Evolutionary conservation across 2,329 filamentous ascomycete genomes (phyloP).

Genomic region (Fusarium pseudonygamai): DNA sequence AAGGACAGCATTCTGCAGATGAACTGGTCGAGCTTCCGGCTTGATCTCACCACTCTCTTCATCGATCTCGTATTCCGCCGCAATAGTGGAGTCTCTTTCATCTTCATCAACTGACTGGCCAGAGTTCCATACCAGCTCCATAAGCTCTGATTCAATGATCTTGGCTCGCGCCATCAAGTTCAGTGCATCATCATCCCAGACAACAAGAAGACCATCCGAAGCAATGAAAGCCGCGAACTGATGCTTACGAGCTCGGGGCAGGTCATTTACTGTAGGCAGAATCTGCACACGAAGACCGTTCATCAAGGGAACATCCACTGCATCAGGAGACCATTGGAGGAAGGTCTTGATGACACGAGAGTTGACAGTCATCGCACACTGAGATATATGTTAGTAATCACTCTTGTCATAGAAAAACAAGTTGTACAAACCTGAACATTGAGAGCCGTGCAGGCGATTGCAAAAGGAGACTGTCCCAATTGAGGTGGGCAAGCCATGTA

Average conservation of each 20-base stretch:
- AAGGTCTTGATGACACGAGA: slow-evolving; percentile 83
- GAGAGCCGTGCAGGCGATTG: slow-evolving; percentile 70
- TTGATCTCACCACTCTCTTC: slow-evolving; percentile 75
- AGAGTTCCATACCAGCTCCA: slow-evolving; percentile 79
- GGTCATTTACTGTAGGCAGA: slow-evolving; percentile 74
- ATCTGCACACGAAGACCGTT: slow-evolving; percentile 83
- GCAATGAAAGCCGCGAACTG: slow-evolving; percentile 85
- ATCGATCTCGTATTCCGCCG: slow-evolving; percentile 68
- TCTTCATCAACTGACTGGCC: slow-evolving; percentile 64
- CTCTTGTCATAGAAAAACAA: background rate
- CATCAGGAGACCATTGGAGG: slow-evolving; percentile 75
- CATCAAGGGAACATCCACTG: slow-evolving; percentile 77
- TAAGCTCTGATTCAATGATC: slow-evolving; percentile 78
- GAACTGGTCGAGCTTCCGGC: slow-evolving; percentile 71
- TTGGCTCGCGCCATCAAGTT: slow-evolving; percentile 76
- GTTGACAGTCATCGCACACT: slow-evolving; percentile 84
- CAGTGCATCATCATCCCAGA: slow-evolving; percentile 84
- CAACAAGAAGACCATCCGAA: slow-evolving; percentile 74
- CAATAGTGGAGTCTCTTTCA: slow-evolving; percentile 58
- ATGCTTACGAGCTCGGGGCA: slow-evolving; percentile 76
- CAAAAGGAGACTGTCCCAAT: slow-evolving; percentile 70
- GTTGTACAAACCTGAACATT: slow-evolving; percentile 70
- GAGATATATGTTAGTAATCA: background rate
- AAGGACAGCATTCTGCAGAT: slow-evolving; percentile 75
- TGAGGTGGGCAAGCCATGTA: slow-evolving; percentile 79